Evolutionary conservation across 129 eudicot species (phyloP).

Genomic region (Tanacetum coccineum): DNA sequence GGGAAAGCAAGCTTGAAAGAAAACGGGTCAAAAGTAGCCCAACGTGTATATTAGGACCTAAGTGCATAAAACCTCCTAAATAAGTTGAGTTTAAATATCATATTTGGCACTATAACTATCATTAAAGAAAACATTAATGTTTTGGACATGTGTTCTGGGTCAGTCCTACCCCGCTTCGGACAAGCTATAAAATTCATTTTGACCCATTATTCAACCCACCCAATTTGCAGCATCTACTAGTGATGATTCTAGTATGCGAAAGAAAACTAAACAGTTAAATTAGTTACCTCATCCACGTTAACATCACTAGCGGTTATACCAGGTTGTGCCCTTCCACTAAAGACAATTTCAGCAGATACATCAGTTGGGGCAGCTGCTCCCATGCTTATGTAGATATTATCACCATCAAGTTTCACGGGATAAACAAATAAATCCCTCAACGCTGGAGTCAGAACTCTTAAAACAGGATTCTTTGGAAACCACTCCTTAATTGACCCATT

Average conservation of each 20-base stretch:
- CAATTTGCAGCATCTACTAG: too few species aligned
- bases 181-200: too few species aligned
- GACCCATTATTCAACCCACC: too few species aligned
- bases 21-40: too few species aligned
- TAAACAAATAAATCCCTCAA: slow-evolving; percentile 58
- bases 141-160: too few species aligned
- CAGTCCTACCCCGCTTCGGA: too few species aligned
- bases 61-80: too few species aligned
- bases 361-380: slow-evolving; percentile 42
- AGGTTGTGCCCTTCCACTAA: slow-evolving; percentile 89
- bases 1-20: too few species aligned
- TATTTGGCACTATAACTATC: too few species aligned
- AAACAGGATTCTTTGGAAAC: slow-evolving; percentile 93
- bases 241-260: not conserved
- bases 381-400: slow-evolving; percentile 79
- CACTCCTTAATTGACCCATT: slow-evolving; percentile 87
- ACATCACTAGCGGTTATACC: slow-evolving; percentile 77
- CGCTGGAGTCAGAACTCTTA: slow-evolving; percentile 81
- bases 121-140: too few species aligned
- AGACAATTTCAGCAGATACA: slow-evolving; percentile 80
- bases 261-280: not conserved
- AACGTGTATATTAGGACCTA: too few species aligned
- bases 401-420: slow-evolving; percentile 73
- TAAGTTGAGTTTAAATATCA: too few species aligned
- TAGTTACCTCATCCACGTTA: slow-evolving; percentile 83